Base-by-base conservation (phyloP, 169 alveolate species). In the Plasmodium berghei region DNA sequence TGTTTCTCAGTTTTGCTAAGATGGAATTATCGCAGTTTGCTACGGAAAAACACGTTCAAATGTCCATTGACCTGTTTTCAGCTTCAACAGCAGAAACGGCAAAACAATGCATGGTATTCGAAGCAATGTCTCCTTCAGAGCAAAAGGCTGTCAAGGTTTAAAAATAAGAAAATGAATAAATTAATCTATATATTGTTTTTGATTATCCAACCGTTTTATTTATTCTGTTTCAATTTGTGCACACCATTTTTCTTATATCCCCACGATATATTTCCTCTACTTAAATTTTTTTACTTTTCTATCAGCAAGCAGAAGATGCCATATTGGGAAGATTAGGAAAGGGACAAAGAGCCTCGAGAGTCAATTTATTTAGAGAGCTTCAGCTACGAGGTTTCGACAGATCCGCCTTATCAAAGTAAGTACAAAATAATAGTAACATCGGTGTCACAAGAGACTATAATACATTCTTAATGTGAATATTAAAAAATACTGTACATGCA, bases 41-140 rank as follows among this genome's bases (percentile, higher is more conserved):
- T 28, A 92, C 95, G 67, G 98, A 95, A 63, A 94, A 94, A 49
- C 98, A 96, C 72, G 96, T 96, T 9, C 97, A 96, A 75, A 95
- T 96, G 97, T 97, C 98, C 1, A 95, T 96, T 26, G 96, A 96
- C 80, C 90, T 96, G 54, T 96, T 96, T 92, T 93, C 96, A 18
- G 97, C 94, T 1, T 96, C 98, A 67, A 96, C 98, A 20, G 97
- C 96, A 6, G 98, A 96, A 88, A 93, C 98, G 6, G 95, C 95
- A 74, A 95, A 94, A 73, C 96, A 94, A 72, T 74, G 96, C 52
- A 91, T 95, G 56, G 75, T 93, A 24, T 66, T 93, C 54, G 97
- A 96, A 87, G 80, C 93, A 16, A 83, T 96, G 90, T 91, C 97
- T 12, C 95, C 95, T 8, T 88, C 92, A 52, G 97, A 96, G 67